Evolutionary conservation across 371 early-diverging fungal genomes (phyloP), one percentile per base, ranked within the genome.

Genomic region (Apophysomyces ossiformis): DNA sequence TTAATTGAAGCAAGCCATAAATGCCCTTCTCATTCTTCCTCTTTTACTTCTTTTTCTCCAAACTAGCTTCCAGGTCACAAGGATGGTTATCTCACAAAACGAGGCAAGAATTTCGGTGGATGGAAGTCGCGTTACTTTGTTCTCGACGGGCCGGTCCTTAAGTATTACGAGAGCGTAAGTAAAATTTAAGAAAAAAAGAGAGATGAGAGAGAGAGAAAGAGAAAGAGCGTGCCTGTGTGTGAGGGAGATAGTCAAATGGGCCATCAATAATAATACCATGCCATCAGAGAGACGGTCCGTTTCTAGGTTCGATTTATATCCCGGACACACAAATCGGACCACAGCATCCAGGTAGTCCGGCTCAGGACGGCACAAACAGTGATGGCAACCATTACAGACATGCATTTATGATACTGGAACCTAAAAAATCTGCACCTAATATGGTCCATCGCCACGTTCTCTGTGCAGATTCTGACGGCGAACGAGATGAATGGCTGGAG

Each of bases 401-500:
- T 65, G 93, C 90, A 5, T 91, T 94, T 70, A 69, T 94, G 46
- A 90, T 92, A 47, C 70, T 90, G 58, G 95, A 96, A 69, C 87
- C 80, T 32, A 87, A 84, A 69, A 87, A 85, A 68, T 73, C 80
- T 15, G 77, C 85, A 15, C 84, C 87, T 43, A 86, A 84, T 56
- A 83, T 87, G 32, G 72, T 85, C 0, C 75, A 75, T 39, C 81
- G 89, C 6, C 94, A 94, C 64, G 88, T 94, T 13, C 88, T 97
- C 44, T 95, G 93, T 74, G 95, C 95, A 7, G 93, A 92, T 26
- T 91, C 89, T 2, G 95, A 94, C 65, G 75, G 75, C 36, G 97
- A 97, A 65, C 84, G 95, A 45, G 95, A 95, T 68, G 85, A 87
- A 15, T 97, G 96, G 96, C 90, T 96, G 0, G 83, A 83, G 46